Conservation (phyloP, 208 protist species). For the Trypanosoma lewisi region DNA sequence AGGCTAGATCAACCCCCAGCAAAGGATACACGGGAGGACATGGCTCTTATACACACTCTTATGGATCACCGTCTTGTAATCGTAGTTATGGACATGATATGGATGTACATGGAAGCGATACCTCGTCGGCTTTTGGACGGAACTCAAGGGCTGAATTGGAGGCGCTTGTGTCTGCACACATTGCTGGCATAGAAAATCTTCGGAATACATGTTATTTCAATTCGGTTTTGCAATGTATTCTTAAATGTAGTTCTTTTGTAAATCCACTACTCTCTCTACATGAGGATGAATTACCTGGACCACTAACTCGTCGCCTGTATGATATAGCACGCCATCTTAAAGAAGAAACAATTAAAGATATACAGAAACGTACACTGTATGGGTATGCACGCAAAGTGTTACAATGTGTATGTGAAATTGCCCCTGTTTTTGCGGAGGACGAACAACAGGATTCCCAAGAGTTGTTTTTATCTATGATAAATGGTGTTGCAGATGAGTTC, state of each 20-base stretch:
- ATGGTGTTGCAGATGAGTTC: conserved; percentile 84
- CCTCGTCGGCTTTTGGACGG: not conserved
- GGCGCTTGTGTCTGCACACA: conserved; percentile 28
- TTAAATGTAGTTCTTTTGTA: conserved; percentile 66
- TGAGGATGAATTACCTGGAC: conserved; percentile 31
- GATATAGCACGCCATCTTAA: conserved; percentile 48
- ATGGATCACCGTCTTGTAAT: not conserved
- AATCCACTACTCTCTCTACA: conserved; percentile 29
- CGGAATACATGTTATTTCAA: conserved; percentile 97
- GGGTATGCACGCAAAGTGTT: conserved; percentile 40
- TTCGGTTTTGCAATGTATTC: conserved; percentile 93
- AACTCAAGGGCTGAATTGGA: not conserved
- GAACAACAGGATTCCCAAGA: conserved; percentile 91
- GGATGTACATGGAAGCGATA: not conserved
- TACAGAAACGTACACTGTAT: conserved; percentile 47
- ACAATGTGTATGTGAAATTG: conserved; percentile 44
- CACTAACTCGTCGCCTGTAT: conserved; percentile 43
- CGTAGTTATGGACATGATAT: not conserved
- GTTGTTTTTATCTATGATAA: conserved; percentile 79
- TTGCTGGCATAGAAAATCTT: conserved; percentile 85
- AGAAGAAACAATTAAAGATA: conserved; percentile 48
- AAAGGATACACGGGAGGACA: not conserved
- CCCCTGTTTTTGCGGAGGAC: conserved; percentile 63
- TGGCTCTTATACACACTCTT: not conserved
- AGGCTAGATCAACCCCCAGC: not conserved